phyloP scores from a whole-genome alignment of 768 basidiomycete species.

The Sporobolomyces roseus region DNA sequence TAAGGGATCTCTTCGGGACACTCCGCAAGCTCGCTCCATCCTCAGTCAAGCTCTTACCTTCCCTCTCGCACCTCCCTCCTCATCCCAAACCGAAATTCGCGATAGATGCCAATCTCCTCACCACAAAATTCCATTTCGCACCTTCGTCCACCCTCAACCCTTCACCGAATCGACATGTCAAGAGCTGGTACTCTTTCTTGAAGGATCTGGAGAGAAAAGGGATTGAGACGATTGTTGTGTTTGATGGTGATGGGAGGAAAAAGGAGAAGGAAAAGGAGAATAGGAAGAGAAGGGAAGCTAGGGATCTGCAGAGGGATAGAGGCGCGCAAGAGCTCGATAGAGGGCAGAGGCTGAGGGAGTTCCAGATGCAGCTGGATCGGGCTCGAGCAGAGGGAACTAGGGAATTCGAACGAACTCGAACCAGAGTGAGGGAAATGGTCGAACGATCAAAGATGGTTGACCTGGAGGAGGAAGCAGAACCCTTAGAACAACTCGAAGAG shows the following conservation, averaged over 20 bases:
- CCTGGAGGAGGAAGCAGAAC: too few species aligned
- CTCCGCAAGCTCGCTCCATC: constrained; percentile 10
- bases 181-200: constrained; percentile 32
- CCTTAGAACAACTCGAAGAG: too few species aligned
- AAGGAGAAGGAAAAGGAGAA: constrained; percentile 28
- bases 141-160: not conserved
- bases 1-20: constrained; percentile 18
- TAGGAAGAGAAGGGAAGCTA: not conserved
- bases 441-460: not conserved
- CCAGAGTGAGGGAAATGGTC: not conserved
- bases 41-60: not conserved
- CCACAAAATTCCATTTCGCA: constrained; percentile 29
- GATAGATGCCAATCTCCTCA: constrained; percentile 38
- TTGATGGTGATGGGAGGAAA: constrained; percentile 32
- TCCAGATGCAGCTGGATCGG: not conserved
- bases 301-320: constrained; percentile 12
- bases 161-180: not conserved
- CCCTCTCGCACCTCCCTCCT: not conserved
- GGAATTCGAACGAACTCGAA: not conserved
- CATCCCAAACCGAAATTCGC: constrained; percentile 27
- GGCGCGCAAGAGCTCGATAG: constrained; percentile 16
- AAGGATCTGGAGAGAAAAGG: not conserved
- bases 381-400: not conserved
- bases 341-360: not conserved
- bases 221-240: constrained; percentile 34